Conservation (phyloP, 345 rosid genomes). For the Pugionium dolabratum region DNA sequence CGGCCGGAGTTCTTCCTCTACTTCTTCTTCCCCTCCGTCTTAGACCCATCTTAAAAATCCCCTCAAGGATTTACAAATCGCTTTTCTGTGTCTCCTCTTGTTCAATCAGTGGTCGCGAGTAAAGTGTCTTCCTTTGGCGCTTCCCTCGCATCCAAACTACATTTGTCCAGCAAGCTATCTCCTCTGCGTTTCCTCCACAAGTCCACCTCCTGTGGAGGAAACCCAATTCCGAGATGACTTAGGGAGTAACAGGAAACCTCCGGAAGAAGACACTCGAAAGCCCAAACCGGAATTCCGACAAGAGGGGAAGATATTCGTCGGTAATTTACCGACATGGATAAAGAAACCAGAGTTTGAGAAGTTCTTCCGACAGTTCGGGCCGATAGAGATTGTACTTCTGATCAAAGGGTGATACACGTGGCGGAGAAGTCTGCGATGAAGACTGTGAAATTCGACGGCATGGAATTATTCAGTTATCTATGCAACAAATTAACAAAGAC, state of each 20-base stretch:
- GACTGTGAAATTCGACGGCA: constrained; percentile 87
- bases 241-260: constrained; percentile 13
- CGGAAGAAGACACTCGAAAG: neutral
- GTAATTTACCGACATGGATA: constrained; percentile 86
- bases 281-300: constrained; percentile 53
- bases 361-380: constrained; percentile 87
- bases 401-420: constrained; percentile 69
- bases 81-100: constrained; percentile 32
- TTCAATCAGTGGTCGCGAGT: constrained; percentile 29
- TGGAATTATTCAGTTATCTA: constrained; percentile 47
- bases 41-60: constrained; percentile 57
- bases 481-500: too few species aligned
- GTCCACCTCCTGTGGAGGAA: constrained; percentile 29
- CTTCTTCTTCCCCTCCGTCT: constrained; percentile 24
- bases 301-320: constrained; percentile 80
- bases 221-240: constrained; percentile 16
- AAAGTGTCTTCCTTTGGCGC: constrained; percentile 29
- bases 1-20: constrained; percentile 49
- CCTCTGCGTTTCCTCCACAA: too few species aligned
- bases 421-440: constrained; percentile 68
- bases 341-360: constrained; percentile 68
- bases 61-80: constrained; percentile 46
- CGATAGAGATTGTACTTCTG: constrained; percentile 63
- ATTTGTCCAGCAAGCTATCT: constrained; percentile 74
- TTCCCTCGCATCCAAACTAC: constrained; percentile 63